Base-by-base conservation (phyloP, 345 rosid species). In the Laguncularia racemosa region DNA sequence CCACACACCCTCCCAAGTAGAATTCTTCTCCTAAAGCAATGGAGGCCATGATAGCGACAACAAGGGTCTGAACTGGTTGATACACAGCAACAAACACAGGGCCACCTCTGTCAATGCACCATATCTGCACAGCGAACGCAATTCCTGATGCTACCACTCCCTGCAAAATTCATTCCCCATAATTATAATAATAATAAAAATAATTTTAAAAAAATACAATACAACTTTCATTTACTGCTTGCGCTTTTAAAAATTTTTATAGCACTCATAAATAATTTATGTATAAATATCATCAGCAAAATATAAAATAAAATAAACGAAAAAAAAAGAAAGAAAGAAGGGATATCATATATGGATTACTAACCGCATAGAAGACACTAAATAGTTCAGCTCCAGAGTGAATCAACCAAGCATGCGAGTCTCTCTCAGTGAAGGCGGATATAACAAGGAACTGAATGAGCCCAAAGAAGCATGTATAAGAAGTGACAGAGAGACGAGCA, bases 81-180 rank as follows among this genome's bases (percentile, higher is more conserved):
- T 86, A 93, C 45, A 93, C 97, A 9, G 99, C 99, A 45, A 93
- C 99, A 68, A 93, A 93, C 55, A 93, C 99, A 52, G 99, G 99
- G 73, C 99, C 99, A 17, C 99, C 99, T 81, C 93, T 82, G 76
- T 93, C 88, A 53, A 93, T 93, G 77, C 99, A 93, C 99, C 99
- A 93, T 72, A 84, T 93, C 84, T 93, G 99, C 55, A 93, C 95
- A 48, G 96, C 97, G 73, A 93, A 89, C 2, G 95, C 99, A 49
- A 93, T 87, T 52, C 99, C 96, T 6, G 99, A 93, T 14, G 99
- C 99, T 26, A 93, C 99, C 59, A 93, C 86, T 58, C 99, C 99
- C 99, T 93, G 81, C n/a, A n/a, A n/a, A n/a, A n/a, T n/a, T n/a
- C n/a, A n/a, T n/a, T n/a, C n/a, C n/a, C n/a, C n/a, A n/a, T n/a